Base-by-base conservation (phyloP, 345 rosid genomes). In the Gynandropsis gynandra region DNA sequence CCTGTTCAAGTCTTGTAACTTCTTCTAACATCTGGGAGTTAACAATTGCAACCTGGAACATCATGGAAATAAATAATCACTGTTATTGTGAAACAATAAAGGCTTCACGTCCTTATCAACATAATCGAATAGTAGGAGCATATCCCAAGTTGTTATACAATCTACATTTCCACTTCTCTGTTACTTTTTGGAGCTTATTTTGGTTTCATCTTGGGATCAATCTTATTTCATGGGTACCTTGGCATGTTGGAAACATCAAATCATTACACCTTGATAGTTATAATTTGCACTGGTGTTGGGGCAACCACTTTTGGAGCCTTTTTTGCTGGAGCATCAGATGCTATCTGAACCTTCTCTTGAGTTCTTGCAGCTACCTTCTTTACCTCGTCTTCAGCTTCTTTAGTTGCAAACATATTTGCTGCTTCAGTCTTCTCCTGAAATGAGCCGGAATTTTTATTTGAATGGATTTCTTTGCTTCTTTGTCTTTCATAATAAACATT, bases 1-100 rank as follows among this genome's bases (percentile, higher is more conserved):
- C n/a, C 95, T 88, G 76, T 64, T 93, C 99, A 8, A 93, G 97
- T 74, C 97, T 76, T 38, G 95, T 90, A 68, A 93, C 96, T 77
- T 93, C 99, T 78, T 93, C 97, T 48, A 93, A 80, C 42, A 95
- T 93, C 84, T 93, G 95, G 32, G 99, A 88, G 65, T 88, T 93
- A 64, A 88, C 84, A 69, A 93, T 93, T 48, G 99, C 99, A 54
- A 97, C 95, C 97, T 93, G 87, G 14, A 74, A 75, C 10, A 58
- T 31, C 64, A 58, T 10, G 14, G 29, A 60, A 65, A 71, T 17
- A 13, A 52, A 54, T 48, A 10, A 35, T n/a, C 21, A 1, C 52
- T 46, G 54, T 52, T 53, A 51, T 32, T 17, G 45, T 45, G 59
- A 65, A 52, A 59, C 43, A 51, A n/a, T n/a, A n/a, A n/a, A n/a